Evolutionary conservation across 1,284 basidiomycete genomes (phyloP), one percentile per base, ranked within the genome.

Genomic region (Fomes fomentarius): DNA sequence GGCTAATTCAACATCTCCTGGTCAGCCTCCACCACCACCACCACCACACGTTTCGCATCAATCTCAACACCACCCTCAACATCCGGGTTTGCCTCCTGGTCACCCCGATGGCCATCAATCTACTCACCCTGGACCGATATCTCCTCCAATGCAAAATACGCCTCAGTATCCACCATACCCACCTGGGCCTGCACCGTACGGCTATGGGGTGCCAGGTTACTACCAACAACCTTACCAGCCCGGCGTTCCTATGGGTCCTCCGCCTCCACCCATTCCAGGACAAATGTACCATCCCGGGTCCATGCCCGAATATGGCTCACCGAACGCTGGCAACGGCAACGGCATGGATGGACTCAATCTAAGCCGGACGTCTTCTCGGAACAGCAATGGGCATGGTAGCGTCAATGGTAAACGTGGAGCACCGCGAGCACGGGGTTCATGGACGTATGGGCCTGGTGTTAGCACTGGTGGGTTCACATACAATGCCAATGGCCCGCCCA

Each of bases 361-460:
- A 50, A 71, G 64, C 54, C 66, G 73, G 31, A 63, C 68, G 25
- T 69, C 71, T 10, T 70, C 71, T 33, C 62, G 69, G 41, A 72
- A 69, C 60, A 66, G 65, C 58, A 56, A 71, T 60, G 54, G 57
- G 50, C 58, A 50, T 53, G 57, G 70, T 53, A 45, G 57, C 62
- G 25, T 69, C 14, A 66, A 65, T 31, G 66, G 68, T 37, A 75
- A 72, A 50, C 66, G 71, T 12, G 68, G 72, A 49, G 71, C 74
- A n/a, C 76, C 78, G n/a, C 76, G 76, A 50, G 67, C 74, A 30
- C 76, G 82, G 37, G 72, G 76, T 37, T 71, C 82, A 7, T 89
- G 87, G 86, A 88, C 80, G 62, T 88, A 82, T 66, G 86, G 86
- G 5, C 83, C 88, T 57, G 85, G 86, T 8, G 67, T 81, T 33